A percentile compares a stretch with the other conserved stretches of the same genome.
These are phyloP conservation scores for Cercospora nicotianae DNA, from an alignment of 2,329 filamentous ascomycete genomes.

Conservation along the genomic window DNA sequence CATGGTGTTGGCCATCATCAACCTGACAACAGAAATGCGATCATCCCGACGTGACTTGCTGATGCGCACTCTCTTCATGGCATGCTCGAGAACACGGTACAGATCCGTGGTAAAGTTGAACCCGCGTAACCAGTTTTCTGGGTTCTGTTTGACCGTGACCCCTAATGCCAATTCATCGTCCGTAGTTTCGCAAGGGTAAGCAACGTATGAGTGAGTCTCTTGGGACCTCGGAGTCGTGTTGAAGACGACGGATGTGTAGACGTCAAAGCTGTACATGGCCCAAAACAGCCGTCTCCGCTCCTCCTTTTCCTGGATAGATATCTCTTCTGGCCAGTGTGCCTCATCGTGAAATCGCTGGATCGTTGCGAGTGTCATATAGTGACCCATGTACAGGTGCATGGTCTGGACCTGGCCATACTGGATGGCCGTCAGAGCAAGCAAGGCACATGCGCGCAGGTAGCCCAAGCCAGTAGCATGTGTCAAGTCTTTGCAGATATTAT, in stretches of 20 bases:
- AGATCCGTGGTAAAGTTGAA: slow-evolving; percentile 61
- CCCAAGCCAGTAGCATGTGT: slow-evolving; percentile 40
- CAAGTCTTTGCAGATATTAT: slow-evolving; percentile 44
- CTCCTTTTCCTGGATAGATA: slow-evolving; percentile 50
- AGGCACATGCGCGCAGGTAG: slow-evolving; percentile 49
- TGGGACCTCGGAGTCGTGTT: slow-evolving; percentile 48
- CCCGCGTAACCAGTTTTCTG: slow-evolving; percentile 53
- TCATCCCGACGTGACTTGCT: slow-evolving; percentile 26
- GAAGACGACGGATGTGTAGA: slow-evolving; percentile 57
- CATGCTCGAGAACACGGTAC: slow-evolving; percentile 58
- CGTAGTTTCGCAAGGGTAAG: slow-evolving; percentile 51
- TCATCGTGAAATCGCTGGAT: slow-evolving; percentile 57
- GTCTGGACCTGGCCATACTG: slow-evolving; percentile 53
- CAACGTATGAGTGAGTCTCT: slow-evolving; percentile 50
- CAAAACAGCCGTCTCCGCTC: slow-evolving; percentile 54
- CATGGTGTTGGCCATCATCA: slow-evolving; percentile 33
- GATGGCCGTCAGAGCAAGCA: slow-evolving; percentile 53
- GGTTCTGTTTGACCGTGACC: slow-evolving; percentile 25
- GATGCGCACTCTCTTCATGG: slow-evolving; percentile 35
- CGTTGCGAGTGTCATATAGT: slow-evolving; percentile 52
- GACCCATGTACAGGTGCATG: slow-evolving; percentile 55
- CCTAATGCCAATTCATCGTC: slow-evolving; percentile 47
- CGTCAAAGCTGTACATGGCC: slow-evolving; percentile 59
- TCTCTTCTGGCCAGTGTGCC: slow-evolving; percentile 51
- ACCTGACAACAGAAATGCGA: slow-evolving; percentile 27